Evolutionary conservation across 2,329 filamentous ascomycete species (phyloP), one percentile per base, ranked within the genome.

Genomic region (Gnomoniopsis smithogilvyi): DNA sequence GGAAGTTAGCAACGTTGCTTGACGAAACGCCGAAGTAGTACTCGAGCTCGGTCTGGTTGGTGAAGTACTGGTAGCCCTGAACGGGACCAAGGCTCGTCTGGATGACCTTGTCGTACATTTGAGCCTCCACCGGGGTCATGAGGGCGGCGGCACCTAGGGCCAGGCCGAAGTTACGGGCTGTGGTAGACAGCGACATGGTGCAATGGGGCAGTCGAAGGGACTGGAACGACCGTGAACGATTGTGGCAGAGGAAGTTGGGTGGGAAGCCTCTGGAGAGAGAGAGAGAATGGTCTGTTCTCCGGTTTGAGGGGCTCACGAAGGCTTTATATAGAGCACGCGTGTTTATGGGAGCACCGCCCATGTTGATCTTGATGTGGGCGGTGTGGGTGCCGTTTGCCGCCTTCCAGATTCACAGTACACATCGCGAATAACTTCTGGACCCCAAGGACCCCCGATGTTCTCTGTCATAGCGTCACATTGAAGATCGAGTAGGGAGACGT

Each of bases 21-120:
- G 51, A 52, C 6, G 56, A 54, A 7, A 51, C 51, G 14, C 36
- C 51, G 22, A 59, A 59, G 34, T 36, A 59, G 6, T 22, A 24
- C 22, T 59, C 56, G n/a, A 59, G 56, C 34, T 45, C 51, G 24
- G 45, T 54, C 34, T 24, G 33, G 49, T 59, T 45, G 34, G 30
- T 53, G 19, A 59, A 59, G 46, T 50, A 54, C 51, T 54, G 51
- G 26, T 50, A 50, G 51, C 56, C 56, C 56, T 49, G 45, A 12
- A 58, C 56, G 7, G 56, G 56, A 17, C 56, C 56, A 22, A 48
- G 45, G 12, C 19, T 58, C 4, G 56, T 58, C 34, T 58, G 56
- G 22, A 58, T 54, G n/a, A 48, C 46, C 51, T 58, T 54, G 51
- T 50, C 36, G 50, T 51, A 58, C 45, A 58, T 38, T 8, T 36